These are phyloP conservation scores for Mucor sp. DNA, from an alignment of 371 early-diverging fungal genomes.

Conservation along the genomic window DNA sequence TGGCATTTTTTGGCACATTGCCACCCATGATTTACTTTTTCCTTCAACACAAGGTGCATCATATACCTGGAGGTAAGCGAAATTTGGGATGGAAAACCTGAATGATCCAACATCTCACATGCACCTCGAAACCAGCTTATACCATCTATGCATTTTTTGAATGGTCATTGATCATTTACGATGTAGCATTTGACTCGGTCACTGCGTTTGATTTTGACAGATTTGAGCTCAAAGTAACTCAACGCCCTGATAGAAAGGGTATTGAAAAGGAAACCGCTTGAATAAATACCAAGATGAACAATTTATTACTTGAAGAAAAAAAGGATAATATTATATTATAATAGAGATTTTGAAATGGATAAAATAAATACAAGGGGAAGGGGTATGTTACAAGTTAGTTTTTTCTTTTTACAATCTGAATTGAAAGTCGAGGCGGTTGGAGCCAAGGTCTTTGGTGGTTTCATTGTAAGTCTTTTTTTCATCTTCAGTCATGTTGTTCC, in stretches of 20 bases:
- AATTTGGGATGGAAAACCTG: background rate
- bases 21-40: constrained; percentile 77
- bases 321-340: background rate
- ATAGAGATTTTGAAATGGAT: background rate
- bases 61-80: constrained; percentile 62
- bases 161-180: constrained; percentile 82
- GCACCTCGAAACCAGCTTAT: constrained; percentile 53
- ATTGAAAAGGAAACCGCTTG: constrained; percentile 6
- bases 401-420: constrained; percentile 28
- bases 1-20: constrained; percentile 67
- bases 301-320: background rate
- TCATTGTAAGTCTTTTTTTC: constrained; percentile 29
- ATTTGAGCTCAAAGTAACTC: constrained; percentile 35
- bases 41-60: constrained; percentile 75
- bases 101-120: background rate
- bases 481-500: constrained; percentile 34
- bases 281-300: background rate
- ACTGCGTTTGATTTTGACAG: constrained; percentile 65
- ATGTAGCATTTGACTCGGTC: constrained; percentile 77
- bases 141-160: constrained; percentile 81
- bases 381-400: background rate
- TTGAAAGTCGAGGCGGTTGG: constrained; percentile 41
- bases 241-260: background rate
- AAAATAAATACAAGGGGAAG: background rate
- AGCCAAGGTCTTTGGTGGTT: constrained; percentile 36